Percentiles rank a stretch among this genome's conserved stretches.
Evolutionary conservation across 495 filamentous ascomycete species (phyloP).

Genomic region (Penicillium lagena): DNA sequence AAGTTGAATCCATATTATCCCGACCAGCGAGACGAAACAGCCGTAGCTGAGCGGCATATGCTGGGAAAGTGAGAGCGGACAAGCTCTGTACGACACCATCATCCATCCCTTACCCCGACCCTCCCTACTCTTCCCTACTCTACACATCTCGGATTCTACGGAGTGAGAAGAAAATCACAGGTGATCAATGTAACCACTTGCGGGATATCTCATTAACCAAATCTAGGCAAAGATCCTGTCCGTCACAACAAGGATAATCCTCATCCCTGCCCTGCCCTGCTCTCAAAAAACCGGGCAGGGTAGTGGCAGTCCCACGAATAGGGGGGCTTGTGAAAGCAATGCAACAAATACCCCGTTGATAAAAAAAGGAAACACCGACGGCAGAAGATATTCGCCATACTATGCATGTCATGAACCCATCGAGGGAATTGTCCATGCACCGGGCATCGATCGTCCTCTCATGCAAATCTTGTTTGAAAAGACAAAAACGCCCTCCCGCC

Average conservation of each 20-base stretch:
- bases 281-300: no score
- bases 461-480: constrained; percentile 10
- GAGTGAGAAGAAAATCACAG: no score
- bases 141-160: no score
- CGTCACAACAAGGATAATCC: not conserved
- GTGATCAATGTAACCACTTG: not conserved
- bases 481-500: constrained; percentile 13
- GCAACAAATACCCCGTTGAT: not conserved
- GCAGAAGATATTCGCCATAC: constrained; percentile 3
- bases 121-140: no score
- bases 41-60: not conserved
- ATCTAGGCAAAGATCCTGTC: not conserved
- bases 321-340: no score
- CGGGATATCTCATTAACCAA: constrained; percentile 1
- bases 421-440: constrained; percentile 9
- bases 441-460: constrained; percentile 14
- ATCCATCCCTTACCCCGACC: no score
- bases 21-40: no score
- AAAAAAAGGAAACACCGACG: not conserved
- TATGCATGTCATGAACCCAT: constrained; percentile 14
- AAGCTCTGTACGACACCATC: no score
- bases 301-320: no score
- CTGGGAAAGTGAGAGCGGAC: no score
- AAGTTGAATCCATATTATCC: no score
- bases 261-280: no score